phyloP scores from a whole-genome alignment of 176 grass and related monocot genomes.

The Panicum miliaceum region DNA sequence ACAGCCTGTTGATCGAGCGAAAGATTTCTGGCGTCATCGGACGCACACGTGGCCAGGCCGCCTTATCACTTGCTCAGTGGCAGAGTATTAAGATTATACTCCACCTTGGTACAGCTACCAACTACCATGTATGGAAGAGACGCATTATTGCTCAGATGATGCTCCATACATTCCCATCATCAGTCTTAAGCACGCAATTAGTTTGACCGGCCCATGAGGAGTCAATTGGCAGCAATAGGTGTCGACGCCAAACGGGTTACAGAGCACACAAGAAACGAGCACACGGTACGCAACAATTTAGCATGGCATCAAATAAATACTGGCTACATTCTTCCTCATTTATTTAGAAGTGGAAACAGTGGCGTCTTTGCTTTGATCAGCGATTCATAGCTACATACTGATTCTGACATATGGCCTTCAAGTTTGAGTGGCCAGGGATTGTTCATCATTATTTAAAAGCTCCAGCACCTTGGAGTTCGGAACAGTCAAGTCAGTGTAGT shows the following conservation, averaged over 20 bases:
- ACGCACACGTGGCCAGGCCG: conserved; percentile 33
- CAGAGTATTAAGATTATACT: background rate
- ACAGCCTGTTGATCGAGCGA: conserved; percentile 8
- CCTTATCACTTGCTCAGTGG: conserved; percentile 31
- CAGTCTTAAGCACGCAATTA: conserved; percentile 19
- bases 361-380: background rate
- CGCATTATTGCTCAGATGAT: background rate
- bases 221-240: background rate
- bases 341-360: background rate
- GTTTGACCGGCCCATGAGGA: background rate
- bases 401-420: background rate
- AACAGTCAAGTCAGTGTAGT: conserved; percentile 16
- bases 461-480: conserved; percentile 5
- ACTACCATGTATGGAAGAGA: background rate
- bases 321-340: background rate
- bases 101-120: background rate
- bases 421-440: background rate
- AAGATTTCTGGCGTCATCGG: conserved; percentile 35
- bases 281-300: background rate
- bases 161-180: conserved; percentile 6
- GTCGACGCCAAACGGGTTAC: background rate
- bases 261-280: conserved; percentile 5
- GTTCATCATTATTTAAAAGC: background rate
- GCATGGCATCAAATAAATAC: background rate
- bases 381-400: background rate